Evolutionary conservation across 805 yeast species (phyloP).

Genomic region (Pachysolen tannophilus): DNA sequence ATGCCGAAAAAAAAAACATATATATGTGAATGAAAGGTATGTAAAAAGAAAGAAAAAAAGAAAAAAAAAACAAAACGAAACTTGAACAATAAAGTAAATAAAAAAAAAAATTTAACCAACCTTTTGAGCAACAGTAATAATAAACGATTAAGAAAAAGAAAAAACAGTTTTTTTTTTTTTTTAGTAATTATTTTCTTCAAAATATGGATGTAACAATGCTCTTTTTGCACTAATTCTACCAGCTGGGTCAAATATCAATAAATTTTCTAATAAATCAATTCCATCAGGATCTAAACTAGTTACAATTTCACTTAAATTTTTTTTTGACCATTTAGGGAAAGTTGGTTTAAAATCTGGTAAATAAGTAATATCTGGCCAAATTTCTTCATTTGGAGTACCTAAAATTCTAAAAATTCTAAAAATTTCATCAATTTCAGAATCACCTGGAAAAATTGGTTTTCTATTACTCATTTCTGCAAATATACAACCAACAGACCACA

Average conservation of each 20-base stretch:
- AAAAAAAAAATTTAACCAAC: too few species aligned
- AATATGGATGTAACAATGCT: conserved; percentile 85
- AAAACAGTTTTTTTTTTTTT: too few species aligned
- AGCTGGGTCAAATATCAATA: conserved; percentile 89
- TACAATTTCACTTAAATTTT: conserved; percentile 59
- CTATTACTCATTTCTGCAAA: conserved; percentile 97
- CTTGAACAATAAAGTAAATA: background rate
- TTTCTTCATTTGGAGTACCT: conserved; percentile 90
- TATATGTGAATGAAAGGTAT: too few species aligned
- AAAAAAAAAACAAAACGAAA: conserved; percentile 1
- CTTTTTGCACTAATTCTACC: conserved; percentile 90
- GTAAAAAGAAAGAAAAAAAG: background rate
- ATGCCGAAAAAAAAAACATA: too few species aligned
- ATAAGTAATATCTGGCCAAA: conserved; percentile 90
- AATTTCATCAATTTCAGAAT: conserved; percentile 95
- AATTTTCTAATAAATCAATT: conserved; percentile 67
- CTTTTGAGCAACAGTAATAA: too few species aligned
- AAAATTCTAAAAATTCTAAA: conserved; percentile 85
- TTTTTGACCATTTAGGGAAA: conserved; percentile 84
- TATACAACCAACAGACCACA: conserved; percentile 98
- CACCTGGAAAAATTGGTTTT: conserved; percentile 93
- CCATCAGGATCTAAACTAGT: conserved; percentile 81
- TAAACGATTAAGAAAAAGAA: too few species aligned
- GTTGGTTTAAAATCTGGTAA: conserved; percentile 91
- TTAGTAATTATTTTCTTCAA: conserved; percentile 39